Evolutionary conservation across 1,284 basidiomycete species (phyloP), one percentile per base, ranked within the genome.

Genomic region (Puccinia coronata): DNA sequence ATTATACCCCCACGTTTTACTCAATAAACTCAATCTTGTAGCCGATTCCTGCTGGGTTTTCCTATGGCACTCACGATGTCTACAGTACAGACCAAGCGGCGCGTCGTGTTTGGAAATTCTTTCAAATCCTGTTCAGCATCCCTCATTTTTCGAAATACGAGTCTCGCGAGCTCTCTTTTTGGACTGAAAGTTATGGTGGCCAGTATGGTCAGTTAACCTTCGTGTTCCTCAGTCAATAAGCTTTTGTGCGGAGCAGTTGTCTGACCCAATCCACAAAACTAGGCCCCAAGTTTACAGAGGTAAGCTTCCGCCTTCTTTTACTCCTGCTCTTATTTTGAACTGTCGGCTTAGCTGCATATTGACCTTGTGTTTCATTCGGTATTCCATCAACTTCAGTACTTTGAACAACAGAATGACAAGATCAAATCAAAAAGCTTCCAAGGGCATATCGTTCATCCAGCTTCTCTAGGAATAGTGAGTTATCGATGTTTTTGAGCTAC

Each of bases 21-120:
- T 69, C 18, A 41, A 16, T 31, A 23, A 57, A 43, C 23, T 23
- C 63, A 49, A 78, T 20, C 14, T 69, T 55, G 6, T 53, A 81
- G 84, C 91, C 91, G 0, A 84, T 84, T 43, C 82, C 82, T 2
- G 83, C 84, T 0, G 80, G 80, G 25, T 81, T 74, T 55, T 81
- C 80, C 20, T 81, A 81, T 25, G 80, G 80, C 18, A 57, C 34
- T 39, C 39, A 75, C 41, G 61, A 81, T 67, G 72, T 81, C 39
- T 67, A 55, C 51, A 74, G 69, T 23, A 67, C 71, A 43, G n/a
- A 61, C 31, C 71, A 81, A 75, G 80, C 80, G 20, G 80, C 80
- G 28, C 71, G 31, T 20, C 57, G 51, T 8, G 57, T 81, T 41
- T 81, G 80, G 80, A 31, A 75, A 34, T 75, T 81, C 55, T 59